Percentiles rank a stretch among this genome's conserved stretches.
These are phyloP conservation scores for Amaranthus palmeri DNA, from an alignment of 148 eudicot species.

Conservation along the genomic window DNA sequence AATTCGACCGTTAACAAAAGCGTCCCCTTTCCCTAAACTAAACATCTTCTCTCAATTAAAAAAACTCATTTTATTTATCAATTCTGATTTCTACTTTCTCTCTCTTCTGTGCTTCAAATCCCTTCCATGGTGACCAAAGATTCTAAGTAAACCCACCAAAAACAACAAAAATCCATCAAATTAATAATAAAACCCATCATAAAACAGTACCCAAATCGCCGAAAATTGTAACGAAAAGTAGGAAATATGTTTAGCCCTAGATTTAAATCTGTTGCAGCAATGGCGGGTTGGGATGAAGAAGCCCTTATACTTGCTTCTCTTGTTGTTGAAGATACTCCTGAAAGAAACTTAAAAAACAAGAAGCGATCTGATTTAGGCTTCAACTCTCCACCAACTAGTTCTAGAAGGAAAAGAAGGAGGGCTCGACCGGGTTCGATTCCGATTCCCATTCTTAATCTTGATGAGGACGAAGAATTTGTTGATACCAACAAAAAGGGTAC, in stretches of 20 bases:
- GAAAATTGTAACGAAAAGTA: background rate
- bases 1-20: conserved; percentile 6
- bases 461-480: conserved; percentile 39
- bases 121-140: conserved; percentile 3
- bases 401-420: conserved; percentile 78
- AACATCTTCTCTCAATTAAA: background rate
- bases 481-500: conserved; percentile 17
- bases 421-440: conserved; percentile 44
- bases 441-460: conserved; percentile 55
- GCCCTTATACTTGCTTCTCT: conserved; percentile 59
- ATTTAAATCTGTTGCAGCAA: conserved; percentile 77
- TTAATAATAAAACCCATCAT: background rate
- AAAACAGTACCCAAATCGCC: background rate
- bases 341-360: conserved; percentile 41
- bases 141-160: background rate
- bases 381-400: conserved; percentile 57
- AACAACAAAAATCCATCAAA: background rate
- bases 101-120: background rate
- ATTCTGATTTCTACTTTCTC: background rate
- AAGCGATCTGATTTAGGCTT: conserved; percentile 41
- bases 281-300: conserved; percentile 96
- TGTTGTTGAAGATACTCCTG: conserved; percentile 78
- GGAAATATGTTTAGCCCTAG: conserved; percentile 52
- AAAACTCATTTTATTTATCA: background rate
- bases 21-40: background rate